A percentile compares a stretch with the other conserved stretches of the same genome.
Evolutionary conservation across 176 grass and related monocot genomes (phyloP).

Genomic region (Triticum turgidum): DNA sequence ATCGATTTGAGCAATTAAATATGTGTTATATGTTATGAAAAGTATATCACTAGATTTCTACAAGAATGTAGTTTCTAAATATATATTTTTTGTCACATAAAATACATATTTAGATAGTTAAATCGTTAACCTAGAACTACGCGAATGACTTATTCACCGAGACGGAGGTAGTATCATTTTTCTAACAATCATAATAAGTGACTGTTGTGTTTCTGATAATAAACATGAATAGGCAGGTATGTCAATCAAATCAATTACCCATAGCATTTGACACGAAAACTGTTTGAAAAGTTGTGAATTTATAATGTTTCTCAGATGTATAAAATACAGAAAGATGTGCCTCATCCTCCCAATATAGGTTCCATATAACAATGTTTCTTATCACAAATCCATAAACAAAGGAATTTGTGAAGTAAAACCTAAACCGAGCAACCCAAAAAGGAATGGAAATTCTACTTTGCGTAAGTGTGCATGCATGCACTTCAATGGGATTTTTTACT

Average conservation of each 20-base stretch:
- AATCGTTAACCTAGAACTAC: no score
- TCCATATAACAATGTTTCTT: constrained; percentile 1
- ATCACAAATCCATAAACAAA: neutral
- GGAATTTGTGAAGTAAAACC: neutral
- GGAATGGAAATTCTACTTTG: neutral
- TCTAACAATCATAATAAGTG: neutral
- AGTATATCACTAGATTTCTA: no score
- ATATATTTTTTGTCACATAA: no score
- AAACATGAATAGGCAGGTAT: constrained; percentile 17
- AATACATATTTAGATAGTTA: no score
- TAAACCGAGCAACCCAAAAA: neutral
- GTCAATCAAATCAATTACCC: constrained; percentile 1
- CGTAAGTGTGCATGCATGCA: neutral
- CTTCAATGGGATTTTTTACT: neutral
- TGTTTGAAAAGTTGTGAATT: neutral
- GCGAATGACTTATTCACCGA: no score
- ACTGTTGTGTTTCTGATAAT: constrained; percentile 8
- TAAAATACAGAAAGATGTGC: neutral
- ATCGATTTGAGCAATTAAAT: no score
- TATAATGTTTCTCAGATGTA: constrained; percentile 9
- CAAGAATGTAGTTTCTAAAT: no score
- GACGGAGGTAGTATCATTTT: neutral
- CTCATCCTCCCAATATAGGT: neutral
- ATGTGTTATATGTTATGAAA: no score
- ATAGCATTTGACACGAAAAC: neutral